Evolutionary conservation across 2,329 filamentous ascomycete species (phyloP).

Genomic region (Venturia asperata): DNA sequence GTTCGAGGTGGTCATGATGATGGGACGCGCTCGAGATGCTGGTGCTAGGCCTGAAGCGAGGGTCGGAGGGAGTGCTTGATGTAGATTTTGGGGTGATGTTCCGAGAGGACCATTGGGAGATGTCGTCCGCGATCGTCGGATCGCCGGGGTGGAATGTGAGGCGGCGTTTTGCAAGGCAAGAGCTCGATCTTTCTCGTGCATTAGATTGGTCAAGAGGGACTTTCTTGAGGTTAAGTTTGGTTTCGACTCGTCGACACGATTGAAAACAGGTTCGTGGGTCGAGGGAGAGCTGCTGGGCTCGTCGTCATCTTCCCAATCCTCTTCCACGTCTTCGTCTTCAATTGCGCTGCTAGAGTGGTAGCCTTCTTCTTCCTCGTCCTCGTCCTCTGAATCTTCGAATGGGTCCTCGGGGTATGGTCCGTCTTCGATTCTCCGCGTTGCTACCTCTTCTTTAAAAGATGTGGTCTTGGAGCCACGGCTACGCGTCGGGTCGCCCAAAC

Average conservation of each 20-base stretch:
- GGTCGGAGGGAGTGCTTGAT: slow-evolving; percentile 52
- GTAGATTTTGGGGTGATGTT: slow-evolving; percentile 45
- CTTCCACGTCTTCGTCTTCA: slow-evolving; percentile 46
- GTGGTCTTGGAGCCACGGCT: slow-evolving; percentile 55
- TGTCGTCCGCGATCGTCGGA: slow-evolving; percentile 55
- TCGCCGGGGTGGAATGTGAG: slow-evolving; percentile 47
- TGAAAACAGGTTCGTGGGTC: slow-evolving; percentile 72
- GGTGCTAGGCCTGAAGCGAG: slow-evolving; percentile 51
- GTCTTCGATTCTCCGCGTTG: slow-evolving; percentile 57
- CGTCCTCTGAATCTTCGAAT: slow-evolving; percentile 44
- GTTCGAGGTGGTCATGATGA: slow-evolving; percentile 63
- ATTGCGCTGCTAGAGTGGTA: slow-evolving; percentile 73
- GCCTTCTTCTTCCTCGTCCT: slow-evolving; percentile 48
- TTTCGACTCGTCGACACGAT: slow-evolving; percentile 75
- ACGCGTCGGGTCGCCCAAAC: slow-evolving; percentile 47
- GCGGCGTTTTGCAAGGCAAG: slow-evolving; percentile 62
- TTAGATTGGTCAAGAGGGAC: slow-evolving; percentile 82
- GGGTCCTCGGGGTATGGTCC: slow-evolving; percentile 51
- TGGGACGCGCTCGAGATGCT: slow-evolving; percentile 70
- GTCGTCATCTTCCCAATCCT: slow-evolving; percentile 53
- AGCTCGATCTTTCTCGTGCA: slow-evolving; percentile 71
- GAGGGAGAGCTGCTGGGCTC: slow-evolving; percentile 78
- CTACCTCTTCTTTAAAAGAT: slow-evolving; percentile 72
- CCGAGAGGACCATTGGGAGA: slow-evolving; percentile 62
- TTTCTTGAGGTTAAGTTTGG: slow-evolving; percentile 76